phyloP scores from a whole-genome alignment of 2,329 filamentous ascomycete genomes.

The Phialophora tarda region DNA sequence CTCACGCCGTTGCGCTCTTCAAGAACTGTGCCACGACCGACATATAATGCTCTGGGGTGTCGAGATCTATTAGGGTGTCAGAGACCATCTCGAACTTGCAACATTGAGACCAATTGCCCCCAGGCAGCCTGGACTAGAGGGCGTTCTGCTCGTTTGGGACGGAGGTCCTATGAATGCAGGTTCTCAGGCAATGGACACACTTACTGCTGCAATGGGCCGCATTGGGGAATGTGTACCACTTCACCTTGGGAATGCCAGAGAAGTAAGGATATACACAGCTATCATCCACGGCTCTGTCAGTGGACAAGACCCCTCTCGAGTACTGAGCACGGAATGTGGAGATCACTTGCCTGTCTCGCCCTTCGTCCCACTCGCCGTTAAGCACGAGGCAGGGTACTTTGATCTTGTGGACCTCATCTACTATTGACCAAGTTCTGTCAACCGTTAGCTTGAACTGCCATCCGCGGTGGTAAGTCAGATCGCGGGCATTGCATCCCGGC shows the following conservation, averaged over 20 bases:
- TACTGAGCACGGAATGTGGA: background rate
- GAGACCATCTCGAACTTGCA: background rate
- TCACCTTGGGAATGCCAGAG: constrained; percentile 46
- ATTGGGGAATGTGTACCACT: constrained; percentile 47
- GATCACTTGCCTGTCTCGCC: constrained; percentile 26
- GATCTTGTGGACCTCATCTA: constrained; percentile 46
- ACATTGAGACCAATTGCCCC: background rate
- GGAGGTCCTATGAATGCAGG: background rate
- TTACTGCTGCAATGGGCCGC: constrained; percentile 42
- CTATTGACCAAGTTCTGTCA: constrained; percentile 44
- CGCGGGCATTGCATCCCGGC: background rate
- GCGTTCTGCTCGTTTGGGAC: background rate
- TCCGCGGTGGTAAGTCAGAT: background rate
- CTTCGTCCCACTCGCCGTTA: constrained; percentile 51
- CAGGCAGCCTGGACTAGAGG: background rate
- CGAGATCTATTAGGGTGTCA: constrained; percentile 38
- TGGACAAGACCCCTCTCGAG: background rate
- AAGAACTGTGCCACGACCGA: constrained; percentile 46
- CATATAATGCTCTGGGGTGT: constrained; percentile 48
- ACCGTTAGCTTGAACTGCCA: background rate
- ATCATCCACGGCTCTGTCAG: background rate
- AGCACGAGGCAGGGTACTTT: constrained; percentile 49
- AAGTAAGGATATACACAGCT: constrained; percentile 34
- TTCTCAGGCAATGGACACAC: background rate
- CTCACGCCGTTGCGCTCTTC: constrained; percentile 1